Percentiles rank a stretch among this genome's conserved stretches.
Evolutionary conservation across 2,329 filamentous ascomycete genomes (phyloP).

Genomic region (Monilinia fructicola): DNA sequence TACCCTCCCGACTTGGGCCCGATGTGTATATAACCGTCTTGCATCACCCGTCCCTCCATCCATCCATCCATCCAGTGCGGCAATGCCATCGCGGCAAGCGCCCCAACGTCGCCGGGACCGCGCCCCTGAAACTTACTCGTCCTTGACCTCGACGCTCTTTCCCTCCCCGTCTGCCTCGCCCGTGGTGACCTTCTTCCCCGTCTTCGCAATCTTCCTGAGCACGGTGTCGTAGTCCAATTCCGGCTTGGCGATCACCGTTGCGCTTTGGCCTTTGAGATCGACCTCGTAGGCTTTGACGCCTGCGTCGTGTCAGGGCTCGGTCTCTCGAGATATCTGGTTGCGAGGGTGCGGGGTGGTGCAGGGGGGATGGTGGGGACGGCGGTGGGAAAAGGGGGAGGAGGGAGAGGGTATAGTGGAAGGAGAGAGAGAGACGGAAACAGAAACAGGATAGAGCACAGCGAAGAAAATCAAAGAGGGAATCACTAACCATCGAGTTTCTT

Average conservation of each 20-base stretch:
- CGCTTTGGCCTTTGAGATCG: constrained; percentile 81
- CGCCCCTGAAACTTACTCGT: constrained; percentile 28
- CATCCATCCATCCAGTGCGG: background rate
- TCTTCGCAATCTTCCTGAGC: constrained; percentile 88
- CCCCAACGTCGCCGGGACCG: too few species aligned
- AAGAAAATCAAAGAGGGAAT: constrained; percentile 9
- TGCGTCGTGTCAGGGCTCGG: constrained; percentile 42
- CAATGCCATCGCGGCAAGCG: too few species aligned
- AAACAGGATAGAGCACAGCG: background rate
- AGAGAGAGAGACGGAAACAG: too few species aligned
- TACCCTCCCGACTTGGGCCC: background rate
- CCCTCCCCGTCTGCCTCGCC: constrained; percentile 67
- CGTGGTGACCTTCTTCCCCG: constrained; percentile 85
- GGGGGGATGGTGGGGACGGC: too few species aligned
- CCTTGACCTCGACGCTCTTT: constrained; percentile 51
- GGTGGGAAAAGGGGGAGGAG: background rate
- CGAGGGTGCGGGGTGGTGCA: background rate
- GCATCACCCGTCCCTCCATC: too few species aligned
- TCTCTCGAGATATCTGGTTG: background rate
- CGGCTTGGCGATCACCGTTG: constrained; percentile 69
- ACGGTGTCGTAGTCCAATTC: constrained; percentile 75
- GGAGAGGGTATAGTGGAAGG: background rate
- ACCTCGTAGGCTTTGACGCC: constrained; percentile 86
- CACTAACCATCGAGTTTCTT: constrained; percentile 82
- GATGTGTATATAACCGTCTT: background rate